Percentiles rank a stretch among this genome's conserved stretches.
Conservation (phyloP, 768 basidiomycete genomes). For the Hericium erinaceus region DNA sequence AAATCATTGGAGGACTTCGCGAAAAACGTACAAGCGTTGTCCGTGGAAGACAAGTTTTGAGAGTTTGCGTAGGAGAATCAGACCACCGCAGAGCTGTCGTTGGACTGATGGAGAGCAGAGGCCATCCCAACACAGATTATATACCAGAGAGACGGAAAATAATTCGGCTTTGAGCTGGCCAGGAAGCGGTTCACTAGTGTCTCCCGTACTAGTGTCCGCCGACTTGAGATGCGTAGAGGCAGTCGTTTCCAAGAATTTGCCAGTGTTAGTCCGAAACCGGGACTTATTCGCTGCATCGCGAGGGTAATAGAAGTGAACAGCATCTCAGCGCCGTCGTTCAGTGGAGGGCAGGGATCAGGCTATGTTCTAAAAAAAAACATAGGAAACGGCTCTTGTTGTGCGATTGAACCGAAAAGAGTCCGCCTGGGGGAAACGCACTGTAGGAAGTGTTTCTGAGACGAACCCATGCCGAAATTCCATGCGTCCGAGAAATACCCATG, state of each 20-base stretch:
- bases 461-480: background rate
- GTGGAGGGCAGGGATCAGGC: background rate
- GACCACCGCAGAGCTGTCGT: background rate
- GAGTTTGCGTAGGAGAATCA: background rate
- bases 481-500: background rate
- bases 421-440: background rate
- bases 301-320: background rate
- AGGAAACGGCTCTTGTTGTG: background rate
- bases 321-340: background rate
- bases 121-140: background rate
- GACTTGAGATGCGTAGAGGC: background rate
- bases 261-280: background rate
- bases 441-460: background rate
- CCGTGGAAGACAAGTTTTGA: background rate
- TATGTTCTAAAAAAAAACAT: background rate
- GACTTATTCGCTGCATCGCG: background rate
- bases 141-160: background rate
- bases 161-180: background rate
- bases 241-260: background rate
- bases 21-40: too few species aligned
- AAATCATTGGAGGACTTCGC: too few species aligned
- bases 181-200: background rate
- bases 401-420: background rate
- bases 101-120: background rate
- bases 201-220: background rate